These are phyloP conservation scores for Pestalotiopsis sp. DNA, from an alignment of 2,329 filamentous ascomycete genomes.

Conservation along the genomic window DNA sequence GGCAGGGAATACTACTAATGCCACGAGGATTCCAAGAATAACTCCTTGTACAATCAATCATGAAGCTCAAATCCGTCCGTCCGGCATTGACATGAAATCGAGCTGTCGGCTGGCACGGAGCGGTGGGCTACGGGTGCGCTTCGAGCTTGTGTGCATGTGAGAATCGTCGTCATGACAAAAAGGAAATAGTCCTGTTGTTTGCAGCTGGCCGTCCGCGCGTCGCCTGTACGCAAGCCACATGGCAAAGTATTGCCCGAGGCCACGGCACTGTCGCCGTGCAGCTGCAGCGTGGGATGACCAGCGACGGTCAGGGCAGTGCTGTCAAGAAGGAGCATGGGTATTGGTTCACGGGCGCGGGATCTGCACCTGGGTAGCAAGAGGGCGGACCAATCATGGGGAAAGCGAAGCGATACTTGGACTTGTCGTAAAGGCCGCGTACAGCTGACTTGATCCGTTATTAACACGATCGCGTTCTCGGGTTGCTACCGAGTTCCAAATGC, in stretches of 20 bases:
- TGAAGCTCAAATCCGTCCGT: background rate
- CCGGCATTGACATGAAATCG: background rate
- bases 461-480: background rate
- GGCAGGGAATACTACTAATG: too few relatives aligned
- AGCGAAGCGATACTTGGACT: background rate
- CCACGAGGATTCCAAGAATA: too few relatives aligned
- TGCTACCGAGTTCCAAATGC: background rate
- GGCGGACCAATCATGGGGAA: background rate
- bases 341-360: background rate
- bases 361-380: background rate
- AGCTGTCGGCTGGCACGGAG: background rate
- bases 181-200: background rate
- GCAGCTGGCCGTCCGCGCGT: background rate
- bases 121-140: background rate
- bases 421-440: background rate
- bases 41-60: too few relatives aligned
- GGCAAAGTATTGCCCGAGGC: background rate
- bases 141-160: background rate
- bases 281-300: background rate
- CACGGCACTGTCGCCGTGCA: background rate
- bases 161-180: background rate
- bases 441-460: background rate
- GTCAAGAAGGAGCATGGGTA: background rate
- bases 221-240: background rate
- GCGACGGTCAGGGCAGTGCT: background rate